Evolutionary conservation across 768 basidiomycete genomes (phyloP).

Genomic region (Polyporus arcularius): DNA sequence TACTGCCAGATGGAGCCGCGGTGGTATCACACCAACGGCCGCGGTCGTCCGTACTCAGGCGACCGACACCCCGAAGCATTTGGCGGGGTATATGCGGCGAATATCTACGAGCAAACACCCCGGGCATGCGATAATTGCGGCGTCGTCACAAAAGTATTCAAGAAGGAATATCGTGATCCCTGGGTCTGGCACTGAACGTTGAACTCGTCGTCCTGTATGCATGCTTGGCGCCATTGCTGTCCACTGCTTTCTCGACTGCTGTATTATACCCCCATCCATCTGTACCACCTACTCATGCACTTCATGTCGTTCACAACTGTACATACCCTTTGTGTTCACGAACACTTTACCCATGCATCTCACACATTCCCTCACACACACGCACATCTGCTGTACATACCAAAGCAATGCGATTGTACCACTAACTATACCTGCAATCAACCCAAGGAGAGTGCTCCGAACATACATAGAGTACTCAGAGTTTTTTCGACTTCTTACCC

Average conservation of each 20-base stretch:
- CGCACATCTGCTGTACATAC: slow-evolving; percentile 2
- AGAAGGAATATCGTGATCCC: slow-evolving; percentile 20
- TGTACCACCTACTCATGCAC: slow-evolving; percentile 8
- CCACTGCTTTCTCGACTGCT: slow-evolving; percentile 4
- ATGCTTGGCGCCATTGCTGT: not conserved
- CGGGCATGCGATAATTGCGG: slow-evolving; percentile 37
- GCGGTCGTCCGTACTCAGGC: slow-evolving; percentile 30
- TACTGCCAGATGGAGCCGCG: slow-evolving; percentile 35
- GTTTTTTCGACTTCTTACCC: slow-evolving; percentile 45
- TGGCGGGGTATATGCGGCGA: slow-evolving; percentile 22
- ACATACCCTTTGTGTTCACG: not conserved
- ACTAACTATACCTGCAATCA: not conserved
- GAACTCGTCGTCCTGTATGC: slow-evolving; percentile 3
- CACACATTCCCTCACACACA: slow-evolving; percentile 8
- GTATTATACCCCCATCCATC: slow-evolving; percentile 9
- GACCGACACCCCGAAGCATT: slow-evolving; percentile 37
- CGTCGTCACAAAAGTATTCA: slow-evolving; percentile 22
- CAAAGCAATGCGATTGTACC: slow-evolving; percentile 9
- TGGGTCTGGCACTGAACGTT: slow-evolving; percentile 19
- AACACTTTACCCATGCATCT: slow-evolving; percentile 10
- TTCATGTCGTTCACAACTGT: slow-evolving; percentile 7
- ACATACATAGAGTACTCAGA: not conserved
- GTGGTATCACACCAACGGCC: slow-evolving; percentile 34
- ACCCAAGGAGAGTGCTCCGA: not conserved
- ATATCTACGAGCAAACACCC: slow-evolving; percentile 31